Evolutionary conservation across 805 yeast species (phyloP).

Genomic region (Monosporozyma siamensis): DNA sequence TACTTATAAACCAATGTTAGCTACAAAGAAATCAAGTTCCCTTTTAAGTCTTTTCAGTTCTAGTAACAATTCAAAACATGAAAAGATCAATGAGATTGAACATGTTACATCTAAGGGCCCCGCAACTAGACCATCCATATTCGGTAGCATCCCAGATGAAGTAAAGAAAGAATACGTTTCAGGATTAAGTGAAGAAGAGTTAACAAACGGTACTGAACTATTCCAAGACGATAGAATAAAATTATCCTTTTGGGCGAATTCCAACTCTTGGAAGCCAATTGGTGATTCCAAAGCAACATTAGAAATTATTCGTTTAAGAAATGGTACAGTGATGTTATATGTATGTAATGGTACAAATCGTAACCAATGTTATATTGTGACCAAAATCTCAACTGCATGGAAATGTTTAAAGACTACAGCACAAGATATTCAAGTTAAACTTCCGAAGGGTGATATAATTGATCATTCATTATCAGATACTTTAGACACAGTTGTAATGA

Average conservation of each 20-base stretch:
- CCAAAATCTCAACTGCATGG: conserved; percentile 16
- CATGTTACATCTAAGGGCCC: too few species aligned
- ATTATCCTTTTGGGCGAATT: conserved; percentile 19
- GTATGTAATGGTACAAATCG: conserved; percentile 8
- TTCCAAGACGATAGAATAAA: conserved; percentile 13
- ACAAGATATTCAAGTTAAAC: conserved; percentile 23
- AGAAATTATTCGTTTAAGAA: conserved; percentile 5
- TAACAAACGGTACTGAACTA: conserved; percentile 3
- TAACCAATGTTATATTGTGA: conserved; percentile 10
- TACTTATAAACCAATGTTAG: conserved; percentile 14
- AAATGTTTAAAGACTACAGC: conserved; percentile 22
- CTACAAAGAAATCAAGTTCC: conserved; percentile 18
- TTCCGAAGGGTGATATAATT: conserved; percentile 13
- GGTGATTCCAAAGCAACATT: conserved; percentile 7
- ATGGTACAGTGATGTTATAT: conserved; percentile 9
- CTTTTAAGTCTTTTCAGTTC: conserved; percentile 21
- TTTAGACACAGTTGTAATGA: conserved; percentile 6
- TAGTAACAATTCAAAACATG: conserved; percentile 8
- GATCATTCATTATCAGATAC: conserved; percentile 6
- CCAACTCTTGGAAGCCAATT: conserved; percentile 17
- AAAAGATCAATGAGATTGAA: neutral
- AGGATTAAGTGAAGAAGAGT: neutral
- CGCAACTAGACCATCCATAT: too few species aligned
- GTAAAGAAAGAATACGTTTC: neutral
- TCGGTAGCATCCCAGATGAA: too few species aligned